Evolutionary conservation across 2,329 filamentous ascomycete genomes (phyloP).

Genomic region (Zymoseptoria tritici): DNA sequence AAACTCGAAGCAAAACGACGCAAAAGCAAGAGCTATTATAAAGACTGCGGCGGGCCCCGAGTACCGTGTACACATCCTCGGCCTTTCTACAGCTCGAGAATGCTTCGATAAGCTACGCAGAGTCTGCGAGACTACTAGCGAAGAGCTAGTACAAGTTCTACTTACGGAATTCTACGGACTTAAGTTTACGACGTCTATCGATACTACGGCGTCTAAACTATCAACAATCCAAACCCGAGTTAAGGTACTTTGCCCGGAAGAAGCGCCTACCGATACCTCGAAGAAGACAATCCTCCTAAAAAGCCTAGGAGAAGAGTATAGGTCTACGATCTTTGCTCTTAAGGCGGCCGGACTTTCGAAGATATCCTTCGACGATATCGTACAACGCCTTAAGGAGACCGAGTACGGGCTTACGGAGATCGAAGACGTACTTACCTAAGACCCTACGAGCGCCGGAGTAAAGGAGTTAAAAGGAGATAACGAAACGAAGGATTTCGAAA

Average conservation of each 20-base stretch:
- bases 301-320: not conserved
- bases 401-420: not conserved
- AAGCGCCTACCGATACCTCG: not conserved
- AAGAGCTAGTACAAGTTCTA: not conserved
- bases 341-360: not conserved
- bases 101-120: too few species aligned
- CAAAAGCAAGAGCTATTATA: too few species aligned
- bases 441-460: too few species aligned
- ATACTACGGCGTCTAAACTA: too few species aligned
- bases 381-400: not conserved
- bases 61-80: too few species aligned
- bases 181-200: not conserved
- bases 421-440: too few species aligned
- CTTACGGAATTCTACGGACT: not conserved
- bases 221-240: not conserved
- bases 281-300: not conserved
- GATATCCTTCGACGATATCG: not conserved
- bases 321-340: not conserved
- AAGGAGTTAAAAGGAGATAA: too few species aligned
- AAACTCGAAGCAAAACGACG: too few species aligned
- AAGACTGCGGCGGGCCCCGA: too few species aligned
- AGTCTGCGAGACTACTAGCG: too few species aligned
- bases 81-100: too few species aligned
- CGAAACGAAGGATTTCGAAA: too few species aligned
- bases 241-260: not conserved